A percentile compares a stretch with the other conserved stretches of the same genome.
Conservation (phyloP, 2,329 filamentous ascomycete genomes). For the Pleoardoris graminearum region DNA sequence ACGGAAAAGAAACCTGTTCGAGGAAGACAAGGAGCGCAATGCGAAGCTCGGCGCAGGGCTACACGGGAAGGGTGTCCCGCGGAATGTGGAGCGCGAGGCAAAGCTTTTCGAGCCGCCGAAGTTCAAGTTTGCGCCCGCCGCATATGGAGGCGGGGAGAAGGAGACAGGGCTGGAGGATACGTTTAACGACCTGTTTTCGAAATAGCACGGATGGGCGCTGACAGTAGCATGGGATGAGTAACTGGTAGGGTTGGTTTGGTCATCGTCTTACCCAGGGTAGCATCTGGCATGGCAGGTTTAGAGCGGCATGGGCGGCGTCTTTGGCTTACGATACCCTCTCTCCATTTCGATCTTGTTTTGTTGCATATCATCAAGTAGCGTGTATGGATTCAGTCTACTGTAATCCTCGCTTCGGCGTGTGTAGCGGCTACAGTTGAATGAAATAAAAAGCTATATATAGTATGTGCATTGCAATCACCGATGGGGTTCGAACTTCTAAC, state of each 20-base stretch:
- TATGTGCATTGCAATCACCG: too few species aligned
- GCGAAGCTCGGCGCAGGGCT: conserved; percentile 10
- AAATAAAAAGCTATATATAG: too few species aligned
- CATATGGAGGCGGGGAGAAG: conserved; percentile 28
- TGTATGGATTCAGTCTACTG: neutral
- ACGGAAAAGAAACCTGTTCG: conserved; percentile 59
- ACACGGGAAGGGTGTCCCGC: conserved; percentile 30
- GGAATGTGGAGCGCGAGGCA: conserved; percentile 31
- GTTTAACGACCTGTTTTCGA: conserved; percentile 39
- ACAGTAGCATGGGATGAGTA: neutral
- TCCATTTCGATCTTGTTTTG: neutral
- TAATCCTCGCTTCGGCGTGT: neutral
- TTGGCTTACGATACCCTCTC: conserved; percentile 6
- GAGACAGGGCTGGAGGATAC: conserved; percentile 39
- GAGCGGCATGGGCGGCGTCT: neutral
- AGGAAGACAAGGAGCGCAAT: conserved; percentile 32
- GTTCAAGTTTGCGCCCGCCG: conserved; percentile 39
- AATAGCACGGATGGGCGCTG: conserved; percentile 15
- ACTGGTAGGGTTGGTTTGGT: too few species aligned
- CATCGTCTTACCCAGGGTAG: too few species aligned
- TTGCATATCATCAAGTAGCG: neutral
- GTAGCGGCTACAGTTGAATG: too few species aligned
- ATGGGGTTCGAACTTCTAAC: too few species aligned
- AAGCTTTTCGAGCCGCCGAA: conserved; percentile 38
- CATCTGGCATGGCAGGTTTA: neutral